Conservation (phyloP, 768 basidiomycete genomes). For the Boletus huronensis region DNA sequence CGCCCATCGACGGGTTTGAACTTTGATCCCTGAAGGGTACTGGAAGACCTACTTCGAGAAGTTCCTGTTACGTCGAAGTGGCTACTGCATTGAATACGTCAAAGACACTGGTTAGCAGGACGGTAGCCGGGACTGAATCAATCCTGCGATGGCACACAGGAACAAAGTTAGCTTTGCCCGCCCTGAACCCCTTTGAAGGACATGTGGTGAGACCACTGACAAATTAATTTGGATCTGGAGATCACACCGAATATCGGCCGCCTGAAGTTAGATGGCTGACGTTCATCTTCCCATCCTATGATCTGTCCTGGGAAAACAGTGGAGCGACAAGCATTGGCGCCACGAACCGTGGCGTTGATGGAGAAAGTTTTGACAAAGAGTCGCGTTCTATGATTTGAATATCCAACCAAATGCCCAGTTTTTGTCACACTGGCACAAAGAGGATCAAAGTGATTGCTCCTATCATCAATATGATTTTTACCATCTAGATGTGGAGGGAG, state of each 20-base stretch:
- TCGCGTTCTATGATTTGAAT: no score
- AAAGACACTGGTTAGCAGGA: not conserved
- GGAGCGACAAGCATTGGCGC: no score
- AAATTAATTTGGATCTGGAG: not conserved
- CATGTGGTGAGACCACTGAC: not conserved
- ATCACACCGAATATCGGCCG: not conserved
- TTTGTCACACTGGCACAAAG: no score
- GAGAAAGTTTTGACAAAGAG: no score
- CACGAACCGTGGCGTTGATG: no score
- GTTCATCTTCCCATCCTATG: not conserved
- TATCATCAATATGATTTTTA: no score
- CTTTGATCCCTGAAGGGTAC: no score
- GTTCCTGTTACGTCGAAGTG: not conserved
- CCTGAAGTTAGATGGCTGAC: not conserved
- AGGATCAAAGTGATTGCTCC: no score
- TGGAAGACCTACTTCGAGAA: not conserved
- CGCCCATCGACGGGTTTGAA: not conserved
- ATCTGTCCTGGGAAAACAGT: not conserved
- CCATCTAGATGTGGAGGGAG: no score
- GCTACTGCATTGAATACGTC: not conserved
- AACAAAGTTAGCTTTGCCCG: not conserved
- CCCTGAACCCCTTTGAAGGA: no score
- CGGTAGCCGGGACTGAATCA: not conserved
- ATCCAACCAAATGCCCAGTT: no score
- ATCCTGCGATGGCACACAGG: not conserved